Percentiles rank a stretch among this genome's conserved stretches.
Conservation (phyloP, 106 monocot species). For the Allium sativum region DNA sequence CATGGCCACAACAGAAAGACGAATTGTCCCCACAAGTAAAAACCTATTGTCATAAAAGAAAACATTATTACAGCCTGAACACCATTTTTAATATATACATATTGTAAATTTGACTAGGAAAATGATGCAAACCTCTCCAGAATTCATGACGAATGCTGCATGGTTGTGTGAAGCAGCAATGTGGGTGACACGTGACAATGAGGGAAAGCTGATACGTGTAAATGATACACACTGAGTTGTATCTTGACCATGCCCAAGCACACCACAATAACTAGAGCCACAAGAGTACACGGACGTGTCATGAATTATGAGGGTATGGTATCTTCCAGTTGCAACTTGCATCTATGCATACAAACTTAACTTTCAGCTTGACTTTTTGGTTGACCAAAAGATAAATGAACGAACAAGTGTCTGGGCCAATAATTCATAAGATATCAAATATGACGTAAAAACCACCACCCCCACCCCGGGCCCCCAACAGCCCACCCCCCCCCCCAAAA, state of each 20-base stretch:
- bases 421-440: no score
- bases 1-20: slow-evolving; percentile 96
- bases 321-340: slow-evolving; percentile 85
- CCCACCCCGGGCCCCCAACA: no score
- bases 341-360: slow-evolving; percentile 39
- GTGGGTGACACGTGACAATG: slow-evolving; percentile 52
- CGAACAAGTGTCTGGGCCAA: no score
- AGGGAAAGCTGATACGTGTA: slow-evolving; percentile 58
- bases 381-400: no score
- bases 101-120: neutral
- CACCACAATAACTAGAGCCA: slow-evolving; percentile 97
- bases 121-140: slow-evolving; percentile 77
- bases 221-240: slow-evolving; percentile 76
- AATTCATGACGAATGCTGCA: slow-evolving; percentile 87
- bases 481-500: no score
- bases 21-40: slow-evolving; percentile 98
- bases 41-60: slow-evolving; percentile 28
- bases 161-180: slow-evolving; percentile 91
- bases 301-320: slow-evolving; percentile 79
- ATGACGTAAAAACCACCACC: no score
- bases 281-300: slow-evolving; percentile 84
- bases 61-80: neutral
- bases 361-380: no score
- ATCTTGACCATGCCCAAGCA: slow-evolving; percentile 93
- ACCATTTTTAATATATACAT: neutral